These are phyloP conservation scores for Anthracocystis setariae DNA, from an alignment of 1,284 basidiomycete species.

Conservation along the genomic window DNA sequence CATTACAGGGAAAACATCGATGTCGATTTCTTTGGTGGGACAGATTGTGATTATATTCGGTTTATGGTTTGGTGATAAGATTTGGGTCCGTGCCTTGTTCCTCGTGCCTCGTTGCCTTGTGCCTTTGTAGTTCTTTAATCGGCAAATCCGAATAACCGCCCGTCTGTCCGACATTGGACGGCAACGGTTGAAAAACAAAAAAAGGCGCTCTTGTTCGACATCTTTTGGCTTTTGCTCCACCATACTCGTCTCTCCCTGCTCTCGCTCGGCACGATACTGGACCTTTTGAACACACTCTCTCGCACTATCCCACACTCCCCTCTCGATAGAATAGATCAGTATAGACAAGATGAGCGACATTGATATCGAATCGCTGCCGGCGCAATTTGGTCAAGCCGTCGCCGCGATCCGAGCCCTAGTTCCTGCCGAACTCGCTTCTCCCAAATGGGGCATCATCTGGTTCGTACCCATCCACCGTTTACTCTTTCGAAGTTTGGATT, in stretches of 20 bases:
- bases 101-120: neutral
- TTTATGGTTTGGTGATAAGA: neutral
- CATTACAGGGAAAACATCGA: too few species aligned
- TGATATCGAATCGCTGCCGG: conserved; percentile 27
- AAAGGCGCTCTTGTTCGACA: neutral
- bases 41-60: too few species aligned
- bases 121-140: conserved; percentile 7
- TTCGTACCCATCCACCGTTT: neutral
- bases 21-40: too few species aligned
- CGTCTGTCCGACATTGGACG: neutral
- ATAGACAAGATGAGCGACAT: conserved; percentile 3
- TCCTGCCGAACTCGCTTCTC: conserved; percentile 32
- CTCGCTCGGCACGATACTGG: too few species aligned
- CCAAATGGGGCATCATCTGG: conserved; percentile 62
- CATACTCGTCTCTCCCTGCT: neutral
- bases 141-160: conserved; percentile 8
- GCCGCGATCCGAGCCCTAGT: conserved; percentile 32
- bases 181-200: neutral
- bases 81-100: conserved; percentile 2
- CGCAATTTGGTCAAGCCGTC: conserved; percentile 42
- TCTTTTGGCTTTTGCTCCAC: neutral
- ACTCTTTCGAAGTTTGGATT: neutral
- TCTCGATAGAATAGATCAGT: too few species aligned
- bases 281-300: too few species aligned
- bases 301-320: too few species aligned